Base-by-base conservation (phyloP, 129 eudicot species). In the Centrapalus pauciflorus region DNA sequence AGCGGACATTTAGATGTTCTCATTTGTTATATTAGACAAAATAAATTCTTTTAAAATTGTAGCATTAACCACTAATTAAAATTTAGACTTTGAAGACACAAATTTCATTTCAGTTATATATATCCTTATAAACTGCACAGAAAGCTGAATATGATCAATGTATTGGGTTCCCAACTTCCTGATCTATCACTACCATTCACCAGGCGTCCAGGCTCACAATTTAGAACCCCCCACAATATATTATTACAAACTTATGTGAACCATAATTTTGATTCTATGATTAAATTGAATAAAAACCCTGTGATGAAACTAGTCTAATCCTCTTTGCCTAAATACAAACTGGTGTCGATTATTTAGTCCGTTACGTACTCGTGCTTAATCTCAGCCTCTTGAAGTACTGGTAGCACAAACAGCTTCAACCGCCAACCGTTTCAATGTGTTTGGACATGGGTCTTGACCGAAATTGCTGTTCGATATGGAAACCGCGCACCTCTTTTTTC, bases 391-490 rank as follows among this genome's bases (percentile, higher is more conserved):
- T 49, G 64, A 60, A 62, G 59, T 72, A n/a, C n/a, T 8, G 79
- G 87, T n/a, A 64, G 85, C 79, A 68, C 99, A 93, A 56, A 79
- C 35, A 29, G 97, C 99, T 83, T 94, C 93, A 17, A 94, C 99
- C 7, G 97, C 75, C 55, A 94, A 72, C 71, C 94, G 77, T 84
- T 94, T 94, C 79, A 94, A 46, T n/a, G 81, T 92, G 63, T 94
- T 86, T 7, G 97, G 99, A 74, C 99, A 94, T 16, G 99, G 99
- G 73, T 94, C 99, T 12, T 71, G 61, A 41, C 93, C 95, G 40
- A 94, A 94, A 77, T 94, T 89, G 49, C 64, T 82, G 80, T 89
- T 94, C 66, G 99, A 78, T 78, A 94, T 81, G 1, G 88, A 25
- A 41, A 94, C 97, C 5, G 90, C 64, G 62, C 99, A 94, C 60